Evolutionary conservation across 202 grass and related monocot genomes (phyloP).

Genomic region (Zoysia matrella): DNA sequence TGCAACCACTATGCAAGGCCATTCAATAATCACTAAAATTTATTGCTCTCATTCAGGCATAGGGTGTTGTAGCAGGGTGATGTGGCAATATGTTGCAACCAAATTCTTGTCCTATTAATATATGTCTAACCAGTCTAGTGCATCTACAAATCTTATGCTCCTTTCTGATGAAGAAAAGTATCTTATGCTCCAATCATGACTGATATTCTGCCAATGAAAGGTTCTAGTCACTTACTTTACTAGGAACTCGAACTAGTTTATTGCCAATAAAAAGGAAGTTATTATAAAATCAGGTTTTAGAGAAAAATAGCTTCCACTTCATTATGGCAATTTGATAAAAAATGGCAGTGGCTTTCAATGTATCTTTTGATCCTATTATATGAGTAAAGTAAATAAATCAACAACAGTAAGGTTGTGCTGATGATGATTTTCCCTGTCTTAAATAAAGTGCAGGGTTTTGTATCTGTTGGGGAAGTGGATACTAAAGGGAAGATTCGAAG

Average conservation of each 20-base stretch:
- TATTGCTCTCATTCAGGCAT: neutral
- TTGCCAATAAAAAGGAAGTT: neutral
- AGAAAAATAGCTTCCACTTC: neutral
- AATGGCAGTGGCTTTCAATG: neutral
- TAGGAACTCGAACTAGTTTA: neutral
- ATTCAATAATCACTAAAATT: constrained; percentile 16
- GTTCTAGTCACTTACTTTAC: neutral
- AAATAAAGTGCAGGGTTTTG: constrained; percentile 65
- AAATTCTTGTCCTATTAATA: constrained; percentile 24
- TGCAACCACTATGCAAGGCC: neutral
- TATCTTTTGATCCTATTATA: constrained; percentile 25
- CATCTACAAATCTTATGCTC: constrained; percentile 33
- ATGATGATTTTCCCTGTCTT: constrained; percentile 21
- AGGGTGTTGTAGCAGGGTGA: neutral
- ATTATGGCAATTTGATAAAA: neutral
- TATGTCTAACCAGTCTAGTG: constrained; percentile 14
- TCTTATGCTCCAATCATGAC: neutral
- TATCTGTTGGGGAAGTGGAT: constrained; percentile 79
- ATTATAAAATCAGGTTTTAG: neutral
- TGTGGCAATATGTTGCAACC: neutral
- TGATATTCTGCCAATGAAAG: neutral
- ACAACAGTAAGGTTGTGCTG: constrained; percentile 31
- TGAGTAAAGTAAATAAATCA: neutral
- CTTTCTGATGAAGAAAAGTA: neutral
- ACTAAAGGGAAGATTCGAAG: constrained; percentile 68